Percentiles rank a stretch among this genome's conserved stretches.
phyloP scores from a whole-genome alignment of 2,329 filamentous ascomycete species.

The Colletotrichum lentis region DNA sequence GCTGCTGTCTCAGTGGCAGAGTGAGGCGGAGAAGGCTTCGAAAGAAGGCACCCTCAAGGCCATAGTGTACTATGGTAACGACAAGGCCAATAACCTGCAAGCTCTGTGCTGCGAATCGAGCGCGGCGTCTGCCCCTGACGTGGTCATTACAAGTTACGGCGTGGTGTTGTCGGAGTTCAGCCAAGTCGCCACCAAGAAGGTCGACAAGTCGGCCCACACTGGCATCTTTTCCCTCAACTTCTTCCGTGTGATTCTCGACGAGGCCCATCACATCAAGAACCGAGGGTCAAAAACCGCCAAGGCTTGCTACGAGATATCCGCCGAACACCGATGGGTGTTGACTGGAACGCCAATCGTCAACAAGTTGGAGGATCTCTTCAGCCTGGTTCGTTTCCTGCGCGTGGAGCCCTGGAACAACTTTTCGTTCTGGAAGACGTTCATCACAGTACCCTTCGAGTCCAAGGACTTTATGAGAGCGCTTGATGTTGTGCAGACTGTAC shows the following conservation, averaged over 20 bases:
- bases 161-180: constrained; percentile 89
- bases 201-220: constrained; percentile 70
- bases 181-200: constrained; percentile 71
- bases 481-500: constrained; percentile 94
- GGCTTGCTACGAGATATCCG: constrained; percentile 89
- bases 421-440: constrained; percentile 99
- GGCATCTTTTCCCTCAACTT: constrained; percentile 93
- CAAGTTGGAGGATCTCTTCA: constrained; percentile 92
- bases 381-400: constrained; percentile 86
- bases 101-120: constrained; percentile 80
- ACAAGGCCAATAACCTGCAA: constrained; percentile 82
- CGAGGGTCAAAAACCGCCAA: constrained; percentile 91
- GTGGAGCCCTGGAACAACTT: constrained; percentile 99
- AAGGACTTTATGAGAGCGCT: constrained; percentile 92
- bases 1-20: constrained; percentile 94
- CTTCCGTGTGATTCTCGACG: constrained; percentile 93
- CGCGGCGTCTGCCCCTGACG: constrained; percentile 77
- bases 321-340: constrained; percentile 88
- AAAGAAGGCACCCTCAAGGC: constrained; percentile 82
- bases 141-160: constrained; percentile 96
- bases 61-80: constrained; percentile 89
- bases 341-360: constrained; percentile 98
- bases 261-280: constrained; percentile 93
- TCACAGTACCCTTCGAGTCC: constrained; percentile 95
- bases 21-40: constrained; percentile 91